These are phyloP conservation scores for Linnemannia schmuckeri DNA, from an alignment of 192 early-diverging fungal genomes.

Conservation along the genomic window DNA sequence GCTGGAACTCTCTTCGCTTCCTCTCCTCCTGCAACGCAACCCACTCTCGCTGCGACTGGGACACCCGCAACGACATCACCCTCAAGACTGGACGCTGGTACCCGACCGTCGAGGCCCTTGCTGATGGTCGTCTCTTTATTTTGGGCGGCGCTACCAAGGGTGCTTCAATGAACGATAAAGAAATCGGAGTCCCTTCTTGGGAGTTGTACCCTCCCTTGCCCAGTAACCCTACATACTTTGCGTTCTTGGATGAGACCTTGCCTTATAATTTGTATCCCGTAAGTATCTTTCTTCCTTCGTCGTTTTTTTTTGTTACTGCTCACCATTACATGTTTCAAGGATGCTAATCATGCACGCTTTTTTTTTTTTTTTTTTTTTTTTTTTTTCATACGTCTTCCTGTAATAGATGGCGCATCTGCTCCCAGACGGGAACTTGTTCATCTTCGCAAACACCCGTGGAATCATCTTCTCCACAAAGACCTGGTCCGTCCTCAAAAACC, in stretches of 20 bases:
- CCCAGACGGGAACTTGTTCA: slow-evolving; percentile 63
- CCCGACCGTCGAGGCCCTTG: slow-evolving; percentile 62
- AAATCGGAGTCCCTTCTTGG: slow-evolving; percentile 57
- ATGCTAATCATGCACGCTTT: neutral
- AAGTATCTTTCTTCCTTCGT: neutral
- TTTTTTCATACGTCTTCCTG: neutral
- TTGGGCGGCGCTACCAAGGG: slow-evolving; percentile 64
- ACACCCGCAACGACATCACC: slow-evolving; percentile 38
- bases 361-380: too few relatives aligned
- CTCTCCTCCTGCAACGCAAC: slow-evolving; percentile 53
- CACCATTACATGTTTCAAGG: neutral
- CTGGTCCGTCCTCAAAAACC: slow-evolving; percentile 49
- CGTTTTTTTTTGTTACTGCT: too few relatives aligned
- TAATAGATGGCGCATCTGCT: slow-evolving; percentile 58
- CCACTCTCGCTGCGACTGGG: slow-evolving; percentile 59
- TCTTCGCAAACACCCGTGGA: slow-evolving; percentile 61
- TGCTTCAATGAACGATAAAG: slow-evolving; percentile 52
- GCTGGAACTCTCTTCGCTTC: slow-evolving; percentile 61
- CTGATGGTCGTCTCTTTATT: slow-evolving; percentile 63
- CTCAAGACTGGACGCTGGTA: slow-evolving; percentile 63
- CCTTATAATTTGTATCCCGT: slow-evolving; percentile 62
- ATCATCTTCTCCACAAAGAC: slow-evolving; percentile 61
- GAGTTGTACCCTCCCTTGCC: slow-evolving; percentile 62
- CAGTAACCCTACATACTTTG: slow-evolving; percentile 54
- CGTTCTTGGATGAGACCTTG: slow-evolving; percentile 58